Percentiles rank a stretch among this genome's conserved stretches.
These are phyloP conservation scores for Quillaja saponaria DNA, from an alignment of 306 rosid species.

Conservation along the genomic window DNA sequence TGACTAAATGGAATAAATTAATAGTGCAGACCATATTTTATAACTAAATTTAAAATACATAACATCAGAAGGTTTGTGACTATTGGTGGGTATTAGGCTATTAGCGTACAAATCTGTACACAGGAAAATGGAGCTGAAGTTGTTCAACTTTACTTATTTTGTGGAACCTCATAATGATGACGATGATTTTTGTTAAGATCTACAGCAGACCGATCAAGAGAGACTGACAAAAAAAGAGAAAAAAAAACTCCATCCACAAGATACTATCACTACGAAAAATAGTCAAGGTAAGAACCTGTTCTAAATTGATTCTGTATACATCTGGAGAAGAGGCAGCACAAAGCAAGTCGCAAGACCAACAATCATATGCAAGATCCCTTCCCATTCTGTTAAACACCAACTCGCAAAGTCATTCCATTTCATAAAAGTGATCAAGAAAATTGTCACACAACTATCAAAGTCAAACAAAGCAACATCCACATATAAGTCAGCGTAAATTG, in stretches of 20 bases:
- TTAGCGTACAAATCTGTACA: too few species aligned
- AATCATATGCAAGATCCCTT: slow-evolving; percentile 73
- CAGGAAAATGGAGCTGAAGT: too few species aligned
- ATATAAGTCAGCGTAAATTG: too few species aligned
- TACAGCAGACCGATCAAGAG: too few species aligned
- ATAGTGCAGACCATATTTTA: too few species aligned
- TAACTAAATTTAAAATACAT: too few species aligned
- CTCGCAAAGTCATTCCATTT: slow-evolving; percentile 6
- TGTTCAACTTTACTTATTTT: too few species aligned
- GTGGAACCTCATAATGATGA: too few species aligned
- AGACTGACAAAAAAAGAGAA: slow-evolving; percentile 4
- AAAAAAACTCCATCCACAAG: neutral
- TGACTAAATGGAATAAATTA: too few species aligned
- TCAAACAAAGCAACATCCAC: neutral
- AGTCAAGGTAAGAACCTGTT: slow-evolving; percentile 59
- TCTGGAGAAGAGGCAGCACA: slow-evolving; percentile 98
- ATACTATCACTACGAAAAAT: neutral
- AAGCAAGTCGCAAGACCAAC: slow-evolving; percentile 94
- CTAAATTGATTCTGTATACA: slow-evolving; percentile 82
- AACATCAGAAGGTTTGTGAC: too few species aligned
- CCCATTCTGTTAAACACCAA: slow-evolving; percentile 77
- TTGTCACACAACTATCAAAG: neutral
- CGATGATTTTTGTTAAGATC: slow-evolving; percentile 7
- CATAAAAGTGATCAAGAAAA: slow-evolving; percentile 2
- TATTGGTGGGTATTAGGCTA: too few species aligned